phyloP scores from a whole-genome alignment of 768 basidiomycete genomes.

The Suillus lakei region DNA sequence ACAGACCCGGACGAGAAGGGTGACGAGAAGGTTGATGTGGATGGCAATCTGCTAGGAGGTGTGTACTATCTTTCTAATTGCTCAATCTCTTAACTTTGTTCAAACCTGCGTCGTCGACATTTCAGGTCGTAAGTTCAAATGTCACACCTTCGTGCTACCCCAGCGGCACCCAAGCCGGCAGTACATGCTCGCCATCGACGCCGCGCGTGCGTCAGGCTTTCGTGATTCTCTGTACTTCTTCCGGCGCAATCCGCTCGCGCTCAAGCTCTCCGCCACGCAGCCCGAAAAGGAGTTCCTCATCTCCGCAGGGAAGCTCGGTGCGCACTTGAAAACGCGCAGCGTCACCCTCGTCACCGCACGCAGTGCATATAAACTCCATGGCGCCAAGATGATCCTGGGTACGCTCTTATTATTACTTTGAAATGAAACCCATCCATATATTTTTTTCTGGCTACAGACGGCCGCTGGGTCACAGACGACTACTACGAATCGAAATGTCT shows the following conservation, averaged over 20 bases:
- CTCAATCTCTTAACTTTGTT: not conserved
- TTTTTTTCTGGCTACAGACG: slow-evolving; percentile 56
- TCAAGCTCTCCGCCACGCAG: slow-evolving; percentile 90
- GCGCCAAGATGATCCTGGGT: slow-evolving; percentile 90
- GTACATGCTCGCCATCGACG: slow-evolving; percentile 98
- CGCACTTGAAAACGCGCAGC: slow-evolving; percentile 86
- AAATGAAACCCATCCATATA: not conserved
- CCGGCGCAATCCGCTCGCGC: slow-evolving; percentile 85
- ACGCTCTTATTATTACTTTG: slow-evolving; percentile 27
- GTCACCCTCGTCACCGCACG: slow-evolving; percentile 93
- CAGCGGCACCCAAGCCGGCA: slow-evolving; percentile 81
- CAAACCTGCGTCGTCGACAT: slow-evolving; percentile 1
- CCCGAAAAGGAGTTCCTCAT: slow-evolving; percentile 94
- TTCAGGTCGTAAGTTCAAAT: slow-evolving; percentile 86
- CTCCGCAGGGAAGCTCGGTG: slow-evolving; percentile 82
- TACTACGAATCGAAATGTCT: slow-evolving; percentile 90
- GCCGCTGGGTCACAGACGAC: slow-evolving; percentile 92
- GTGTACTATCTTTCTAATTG: slow-evolving; percentile 29
- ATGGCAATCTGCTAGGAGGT: slow-evolving; percentile 88
- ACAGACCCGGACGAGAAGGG: slow-evolving; percentile 86
- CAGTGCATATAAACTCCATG: slow-evolving; percentile 94
- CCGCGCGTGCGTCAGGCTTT: slow-evolving; percentile 94
- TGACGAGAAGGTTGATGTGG: slow-evolving; percentile 87
- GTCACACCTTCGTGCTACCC: slow-evolving; percentile 85
- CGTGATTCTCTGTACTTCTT: slow-evolving; percentile 99